These are phyloP conservation scores for Basidioascus undulatus DNA, from an alignment of 768 basidiomycete genomes.

Conservation along the genomic window DNA sequence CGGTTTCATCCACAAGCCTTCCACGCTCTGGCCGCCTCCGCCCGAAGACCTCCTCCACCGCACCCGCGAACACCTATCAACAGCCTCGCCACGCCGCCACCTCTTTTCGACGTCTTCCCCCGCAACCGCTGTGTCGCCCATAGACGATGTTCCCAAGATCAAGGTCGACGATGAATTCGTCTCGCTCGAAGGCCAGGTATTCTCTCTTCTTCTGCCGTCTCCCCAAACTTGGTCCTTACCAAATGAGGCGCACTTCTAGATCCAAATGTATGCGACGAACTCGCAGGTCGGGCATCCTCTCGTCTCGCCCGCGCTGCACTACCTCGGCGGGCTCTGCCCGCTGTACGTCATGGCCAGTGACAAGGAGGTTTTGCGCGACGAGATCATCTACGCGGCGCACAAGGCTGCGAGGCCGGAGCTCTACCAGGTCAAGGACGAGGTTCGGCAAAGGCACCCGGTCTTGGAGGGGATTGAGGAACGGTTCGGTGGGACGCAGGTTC, in stretches of 20 bases:
- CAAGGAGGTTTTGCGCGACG: conserved; percentile 76
- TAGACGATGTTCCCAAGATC: conserved; percentile 10
- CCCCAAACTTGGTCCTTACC: too few species aligned
- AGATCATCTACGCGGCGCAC: conserved; percentile 70
- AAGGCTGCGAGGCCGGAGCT: conserved; percentile 63
- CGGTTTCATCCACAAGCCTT: conserved; percentile 21
- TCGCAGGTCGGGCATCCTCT: conserved; percentile 38
- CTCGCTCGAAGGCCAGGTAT: conserved; percentile 16
- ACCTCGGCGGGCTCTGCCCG: conserved; percentile 78
- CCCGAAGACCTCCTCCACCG: conserved; percentile 16
- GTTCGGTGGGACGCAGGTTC: conserved; percentile 42
- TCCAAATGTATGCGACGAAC: conserved; percentile 73
- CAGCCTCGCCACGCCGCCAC: not conserved
- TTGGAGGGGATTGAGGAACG: conserved; percentile 18
- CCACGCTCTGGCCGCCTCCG: conserved; percentile 20
- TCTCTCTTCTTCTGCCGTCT: too few species aligned
- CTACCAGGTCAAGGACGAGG: conserved; percentile 36
- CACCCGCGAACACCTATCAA: conserved; percentile 5
- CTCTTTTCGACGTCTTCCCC: not conserved
- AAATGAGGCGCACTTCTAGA: too few species aligned
- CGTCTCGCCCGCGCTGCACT: conserved; percentile 53
- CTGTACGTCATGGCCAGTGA: conserved; percentile 63
- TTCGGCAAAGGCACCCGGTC: conserved; percentile 24
- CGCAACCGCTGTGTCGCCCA: conserved; percentile 5
- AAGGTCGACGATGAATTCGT: conserved; percentile 19